Percentiles rank a stretch among this genome's conserved stretches.
Evolutionary conservation across 306 rosid genomes (phyloP).

Genomic region (Vigna hirtella): DNA sequence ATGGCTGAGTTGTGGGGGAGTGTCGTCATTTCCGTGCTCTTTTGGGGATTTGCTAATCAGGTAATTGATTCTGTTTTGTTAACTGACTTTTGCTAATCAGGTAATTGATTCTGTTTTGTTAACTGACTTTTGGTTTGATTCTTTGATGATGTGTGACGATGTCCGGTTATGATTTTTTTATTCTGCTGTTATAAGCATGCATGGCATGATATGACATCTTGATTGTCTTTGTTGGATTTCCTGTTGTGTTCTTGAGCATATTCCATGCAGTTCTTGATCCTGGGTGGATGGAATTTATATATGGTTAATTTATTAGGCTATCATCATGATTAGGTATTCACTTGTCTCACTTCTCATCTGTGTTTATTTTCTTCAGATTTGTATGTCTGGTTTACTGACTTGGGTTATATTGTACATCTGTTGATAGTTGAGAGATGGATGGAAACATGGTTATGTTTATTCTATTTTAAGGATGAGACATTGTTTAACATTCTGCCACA

Average conservation of each 20-base stretch:
- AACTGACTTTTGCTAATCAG: constrained; percentile 64
- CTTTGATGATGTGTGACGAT: background rate
- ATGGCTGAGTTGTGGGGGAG: constrained; percentile 99
- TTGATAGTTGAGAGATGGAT: background rate
- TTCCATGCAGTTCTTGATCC: constrained; percentile 30
- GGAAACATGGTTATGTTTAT: background rate
- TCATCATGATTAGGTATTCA: background rate
- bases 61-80: constrained; percentile 44
- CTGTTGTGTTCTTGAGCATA: background rate
- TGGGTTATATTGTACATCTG: background rate
- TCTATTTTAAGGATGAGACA: background rate
- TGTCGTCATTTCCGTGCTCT: constrained; percentile 90
- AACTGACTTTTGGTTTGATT: background rate
- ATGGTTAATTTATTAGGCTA: constrained; percentile 6
- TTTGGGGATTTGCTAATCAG: constrained; percentile 99
- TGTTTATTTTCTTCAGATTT: constrained; percentile 18
- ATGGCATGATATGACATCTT: background rate
- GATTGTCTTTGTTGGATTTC: constrained; percentile 25
- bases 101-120: constrained; percentile 44
- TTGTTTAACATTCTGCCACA: background rate
- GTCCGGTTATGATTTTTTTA: constrained; percentile 20
- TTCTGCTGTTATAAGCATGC: constrained; percentile 9
- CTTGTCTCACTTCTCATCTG: constrained; percentile 11
- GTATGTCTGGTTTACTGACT: background rate
- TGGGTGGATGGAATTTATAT: background rate